These are phyloP conservation scores for Neoarthrinium moseri DNA, from an alignment of 2,329 filamentous ascomycete species.

Conservation along the genomic window DNA sequence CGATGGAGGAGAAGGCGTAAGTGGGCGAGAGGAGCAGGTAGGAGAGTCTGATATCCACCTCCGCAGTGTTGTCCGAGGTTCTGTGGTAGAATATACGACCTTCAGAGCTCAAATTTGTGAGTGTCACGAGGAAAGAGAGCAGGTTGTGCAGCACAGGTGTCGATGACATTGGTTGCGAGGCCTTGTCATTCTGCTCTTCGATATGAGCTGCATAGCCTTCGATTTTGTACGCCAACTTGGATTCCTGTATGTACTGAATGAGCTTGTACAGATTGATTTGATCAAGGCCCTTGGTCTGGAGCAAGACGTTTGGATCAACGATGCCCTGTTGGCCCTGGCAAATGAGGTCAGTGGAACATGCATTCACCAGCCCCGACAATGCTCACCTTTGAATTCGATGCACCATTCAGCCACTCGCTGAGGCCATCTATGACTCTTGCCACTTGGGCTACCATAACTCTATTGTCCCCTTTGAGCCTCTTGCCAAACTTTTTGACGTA, in stretches of 20 bases:
- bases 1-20: slow-evolving; percentile 85
- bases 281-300: slow-evolving; percentile 83
- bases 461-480: slow-evolving; percentile 84
- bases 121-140: slow-evolving; percentile 67
- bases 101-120: slow-evolving; percentile 81
- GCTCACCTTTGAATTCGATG: slow-evolving; percentile 45
- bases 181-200: slow-evolving; percentile 42
- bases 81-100: slow-evolving; percentile 66
- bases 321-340: slow-evolving; percentile 60
- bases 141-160: slow-evolving; percentile 55
- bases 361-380: too few relatives aligned
- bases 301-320: slow-evolving; percentile 68
- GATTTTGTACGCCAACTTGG: slow-evolving; percentile 90
- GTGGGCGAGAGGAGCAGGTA: slow-evolving; percentile 92
- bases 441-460: slow-evolving; percentile 86
- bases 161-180: slow-evolving; percentile 33
- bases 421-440: slow-evolving; percentile 81
- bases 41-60: slow-evolving; percentile 60
- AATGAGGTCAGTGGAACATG: neutral
- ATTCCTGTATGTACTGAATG: slow-evolving; percentile 83
- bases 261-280: slow-evolving; percentile 94
- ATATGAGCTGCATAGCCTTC: slow-evolving; percentile 77
- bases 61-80: slow-evolving; percentile 15
- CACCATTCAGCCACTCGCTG: slow-evolving; percentile 62
- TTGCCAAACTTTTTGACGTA: slow-evolving; percentile 90